Conservation (phyloP, 2,329 filamentous ascomycete genomes). For the Colletotrichum aenigma region DNA sequence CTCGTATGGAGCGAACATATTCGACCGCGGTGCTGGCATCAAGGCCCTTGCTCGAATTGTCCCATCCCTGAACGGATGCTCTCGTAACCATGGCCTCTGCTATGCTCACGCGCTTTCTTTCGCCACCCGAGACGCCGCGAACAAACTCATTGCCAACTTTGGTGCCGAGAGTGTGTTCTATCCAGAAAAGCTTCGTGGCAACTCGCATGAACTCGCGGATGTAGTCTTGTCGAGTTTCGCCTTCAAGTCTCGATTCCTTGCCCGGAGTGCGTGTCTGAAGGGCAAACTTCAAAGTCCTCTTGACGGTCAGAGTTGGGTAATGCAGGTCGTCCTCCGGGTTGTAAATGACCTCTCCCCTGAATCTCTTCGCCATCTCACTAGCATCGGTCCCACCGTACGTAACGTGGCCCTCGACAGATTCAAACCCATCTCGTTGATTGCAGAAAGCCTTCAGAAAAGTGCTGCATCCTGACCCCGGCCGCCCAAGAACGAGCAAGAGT, state of each 20-base stretch:
- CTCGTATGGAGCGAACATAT: conserved; percentile 67
- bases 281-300: conserved; percentile 71
- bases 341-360: conserved; percentile 67
- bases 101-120: conserved; percentile 77
- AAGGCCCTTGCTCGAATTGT: conserved; percentile 69
- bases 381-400: conserved; percentile 60
- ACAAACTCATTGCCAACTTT: conserved; percentile 72
- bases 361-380: conserved; percentile 53
- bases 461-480: conserved; percentile 62
- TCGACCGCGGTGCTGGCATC: conserved; percentile 70
- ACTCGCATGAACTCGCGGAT: conserved; percentile 60
- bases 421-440: conserved; percentile 70
- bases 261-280: conserved; percentile 61
- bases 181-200: conserved; percentile 73
- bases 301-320: conserved; percentile 71
- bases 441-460: conserved; percentile 67
- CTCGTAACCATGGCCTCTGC: conserved; percentile 69
- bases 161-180: conserved; percentile 69
- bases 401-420: conserved; percentile 67
- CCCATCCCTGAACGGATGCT: conserved; percentile 74
- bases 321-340: conserved; percentile 74
- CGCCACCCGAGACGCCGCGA: conserved; percentile 65
- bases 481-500: conserved; percentile 61
- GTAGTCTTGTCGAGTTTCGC: conserved; percentile 61
- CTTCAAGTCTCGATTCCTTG: conserved; percentile 58